Base-by-base conservation (phyloP, 2,329 filamentous ascomycete genomes). In the Conoideocrella luteorostrata region DNA sequence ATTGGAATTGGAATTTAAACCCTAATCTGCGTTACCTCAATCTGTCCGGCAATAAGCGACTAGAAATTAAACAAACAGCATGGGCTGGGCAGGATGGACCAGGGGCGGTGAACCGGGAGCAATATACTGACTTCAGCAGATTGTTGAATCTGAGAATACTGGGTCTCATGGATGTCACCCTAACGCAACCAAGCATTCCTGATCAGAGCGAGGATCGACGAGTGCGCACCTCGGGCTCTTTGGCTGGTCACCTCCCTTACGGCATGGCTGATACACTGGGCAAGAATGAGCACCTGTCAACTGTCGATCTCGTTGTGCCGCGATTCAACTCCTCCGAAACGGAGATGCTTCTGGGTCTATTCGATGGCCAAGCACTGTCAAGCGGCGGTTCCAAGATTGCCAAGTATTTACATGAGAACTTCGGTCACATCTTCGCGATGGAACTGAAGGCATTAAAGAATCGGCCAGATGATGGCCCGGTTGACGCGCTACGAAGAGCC, bases 1-100 rank as follows among this genome's bases (percentile, higher is more conserved):
- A 98, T 61, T 98, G 93, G 93, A 98, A 98, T 57, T 98, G 93
- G 93, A 97, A 97, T 59, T 87, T 93, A 74, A 98, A 98, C 57
- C 88, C 86, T 39, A 94, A 96, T 56, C 70, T 98, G 52, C 86
- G 90, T 50, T 98, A 94, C 59, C 82, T 98, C 50, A 98, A 97
- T 58, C 74, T 98, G 58, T 97, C 91, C 1, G 93, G 93, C 41
- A 98, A 98, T 69, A 96, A 95, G 64, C 82, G 91, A 40, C 69
- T 98, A 26, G 93, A 98, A 64, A 97, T 98, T 68, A 85, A 85
- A 58, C 75, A 78, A 53, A 79, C 78, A 21, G 54, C 56, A 7
- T 60, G 52, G 50, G 54, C 51, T 9, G 56, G 56, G 3, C 70
- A 75, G 7, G 78, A 78, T 38, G 73, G 60, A 52, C 70, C 59